These are phyloP conservation scores for Cyberlindnera galapagoensis DNA, from an alignment of 805 yeast species.

Conservation along the genomic window DNA sequence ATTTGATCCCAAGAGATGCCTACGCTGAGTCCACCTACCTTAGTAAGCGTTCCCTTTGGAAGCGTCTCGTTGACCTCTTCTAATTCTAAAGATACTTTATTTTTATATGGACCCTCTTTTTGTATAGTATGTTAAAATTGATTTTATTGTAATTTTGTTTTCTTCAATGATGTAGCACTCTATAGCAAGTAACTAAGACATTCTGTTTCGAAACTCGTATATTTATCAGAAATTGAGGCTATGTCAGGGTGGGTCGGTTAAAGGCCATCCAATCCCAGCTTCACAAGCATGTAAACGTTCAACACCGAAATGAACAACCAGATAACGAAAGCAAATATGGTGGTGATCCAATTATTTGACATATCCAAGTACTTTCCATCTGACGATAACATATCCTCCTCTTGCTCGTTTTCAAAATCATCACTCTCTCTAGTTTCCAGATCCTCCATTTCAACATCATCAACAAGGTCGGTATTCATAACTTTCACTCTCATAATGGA, in stretches of 20 bases:
- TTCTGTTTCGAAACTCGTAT: too few relatives aligned
- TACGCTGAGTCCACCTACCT: constrained; percentile 4
- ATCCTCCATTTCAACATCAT: constrained; percentile 2
- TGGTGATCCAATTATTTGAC: constrained; percentile 57
- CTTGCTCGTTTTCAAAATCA: constrained; percentile 1
- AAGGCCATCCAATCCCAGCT: constrained; percentile 27
- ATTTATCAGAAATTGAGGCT: too few relatives aligned
- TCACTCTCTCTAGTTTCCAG: constrained; percentile 1
- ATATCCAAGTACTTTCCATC: constrained; percentile 32
- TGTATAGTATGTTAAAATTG: background rate
- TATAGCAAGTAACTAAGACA: too few relatives aligned
- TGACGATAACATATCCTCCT: constrained; percentile 4
- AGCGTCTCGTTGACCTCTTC: constrained; percentile 13
- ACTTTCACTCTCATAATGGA: constrained; percentile 58
- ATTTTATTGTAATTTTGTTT: background rate
- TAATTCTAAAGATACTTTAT: constrained; percentile 2
- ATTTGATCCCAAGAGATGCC: constrained; percentile 9
- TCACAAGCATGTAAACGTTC: constrained; percentile 57
- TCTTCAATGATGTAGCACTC: background rate
- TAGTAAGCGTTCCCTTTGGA: constrained; percentile 7
- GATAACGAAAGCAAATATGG: constrained; percentile 43
- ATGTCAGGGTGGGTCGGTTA: too few relatives aligned
- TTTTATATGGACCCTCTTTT: too few relatives aligned
- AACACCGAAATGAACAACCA: constrained; percentile 71
- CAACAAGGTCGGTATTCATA: constrained; percentile 7